phyloP scores from a whole-genome alignment of 495 filamentous ascomycete species.

The Penicillium crystallinum region DNA sequence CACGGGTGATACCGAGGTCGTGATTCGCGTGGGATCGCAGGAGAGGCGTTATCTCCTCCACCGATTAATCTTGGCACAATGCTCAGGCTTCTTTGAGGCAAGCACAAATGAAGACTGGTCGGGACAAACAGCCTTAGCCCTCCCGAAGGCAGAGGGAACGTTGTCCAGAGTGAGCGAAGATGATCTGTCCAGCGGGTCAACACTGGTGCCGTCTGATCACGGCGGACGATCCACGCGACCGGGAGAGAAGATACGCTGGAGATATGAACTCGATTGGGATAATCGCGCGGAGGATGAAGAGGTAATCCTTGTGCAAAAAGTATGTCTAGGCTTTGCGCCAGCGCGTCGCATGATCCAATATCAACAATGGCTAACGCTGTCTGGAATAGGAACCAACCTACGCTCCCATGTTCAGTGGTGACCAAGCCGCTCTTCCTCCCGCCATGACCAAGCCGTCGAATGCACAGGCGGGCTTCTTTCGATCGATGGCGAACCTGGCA shows the following conservation, averaged over 20 bases:
- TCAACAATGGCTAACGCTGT: slow-evolving; percentile 7
- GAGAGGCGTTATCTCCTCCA: slow-evolving; percentile 84
- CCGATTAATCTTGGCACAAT: slow-evolving; percentile 75
- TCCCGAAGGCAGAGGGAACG: slow-evolving; percentile 30
- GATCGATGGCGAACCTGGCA: slow-evolving; percentile 73
- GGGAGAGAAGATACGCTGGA: slow-evolving; percentile 60
- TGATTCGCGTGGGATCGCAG: slow-evolving; percentile 64
- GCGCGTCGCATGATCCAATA: neutral
- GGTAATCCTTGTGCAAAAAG: slow-evolving; percentile 84
- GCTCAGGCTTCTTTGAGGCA: slow-evolving; percentile 89
- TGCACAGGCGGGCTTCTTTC: slow-evolving; percentile 65
- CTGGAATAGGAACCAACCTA: slow-evolving; percentile 36
- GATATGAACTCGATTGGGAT: slow-evolving; percentile 80
- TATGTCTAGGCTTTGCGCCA: slow-evolving; percentile 22
- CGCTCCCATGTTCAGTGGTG: slow-evolving; percentile 46
- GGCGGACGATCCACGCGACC: slow-evolving; percentile 27
- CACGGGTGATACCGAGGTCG: slow-evolving; percentile 85
- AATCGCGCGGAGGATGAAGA: slow-evolving; percentile 67
- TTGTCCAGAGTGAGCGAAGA: slow-evolving; percentile 56
- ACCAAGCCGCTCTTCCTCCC: slow-evolving; percentile 42
- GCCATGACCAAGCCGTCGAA: slow-evolving; percentile 50
- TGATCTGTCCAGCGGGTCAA: slow-evolving; percentile 39
- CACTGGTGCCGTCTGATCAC: slow-evolving; percentile 36
- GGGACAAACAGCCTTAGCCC: slow-evolving; percentile 30
- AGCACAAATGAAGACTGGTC: slow-evolving; percentile 86